Evolutionary conservation across 164 flowering plant species (phyloP), one percentile per base, ranked within the genome.

Genomic region (Vitis labrusca): DNA sequence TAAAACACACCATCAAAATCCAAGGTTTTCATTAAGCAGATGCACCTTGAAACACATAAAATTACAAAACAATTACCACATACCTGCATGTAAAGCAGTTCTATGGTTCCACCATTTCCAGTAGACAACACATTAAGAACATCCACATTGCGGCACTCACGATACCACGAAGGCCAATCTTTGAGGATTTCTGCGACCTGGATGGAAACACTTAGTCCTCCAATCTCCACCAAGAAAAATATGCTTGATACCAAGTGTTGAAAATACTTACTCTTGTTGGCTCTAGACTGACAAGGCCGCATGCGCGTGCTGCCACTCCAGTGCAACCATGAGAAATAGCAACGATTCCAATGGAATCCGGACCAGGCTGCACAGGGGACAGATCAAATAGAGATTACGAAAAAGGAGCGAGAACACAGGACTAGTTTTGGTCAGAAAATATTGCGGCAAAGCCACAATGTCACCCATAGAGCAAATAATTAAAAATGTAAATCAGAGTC

Each of bases 261-360:
- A 15, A 51, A 19, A 49, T 2, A 53, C 72, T 72, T 77, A 80
- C 84, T 65, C 81, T 85, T 58, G 98, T 81, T 65, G 98, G 98
- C 66, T 94, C 98, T 66, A 94, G 83, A 80, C 98, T 90, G 68
- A 94, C 98, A 63, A 91, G 89, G 80, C 98, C 97, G 64, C 98
- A 94, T 47, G 94, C 98, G 61, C 98, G 89, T 74, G 98, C 94
- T 77, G 98, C 98, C 77, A 94, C 92, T 29, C 98, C 98, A 80
- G 89, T 59, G 89, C 97, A 91, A 81, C 93, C 89, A 80, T 90
- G 97, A 72, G 98, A 94, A 84, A 94, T 88, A 89, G 98, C 94
- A 85, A 94, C 84, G 91, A 94, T 94, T 89, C 98, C 98, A 86
- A 91, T 89, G 91, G 98, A 94, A 94, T 94, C 98, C 97, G 98